These are phyloP conservation scores for Fagopyrum homotropicum DNA, from an alignment of 148 eudicot genomes.

Conservation along the genomic window DNA sequence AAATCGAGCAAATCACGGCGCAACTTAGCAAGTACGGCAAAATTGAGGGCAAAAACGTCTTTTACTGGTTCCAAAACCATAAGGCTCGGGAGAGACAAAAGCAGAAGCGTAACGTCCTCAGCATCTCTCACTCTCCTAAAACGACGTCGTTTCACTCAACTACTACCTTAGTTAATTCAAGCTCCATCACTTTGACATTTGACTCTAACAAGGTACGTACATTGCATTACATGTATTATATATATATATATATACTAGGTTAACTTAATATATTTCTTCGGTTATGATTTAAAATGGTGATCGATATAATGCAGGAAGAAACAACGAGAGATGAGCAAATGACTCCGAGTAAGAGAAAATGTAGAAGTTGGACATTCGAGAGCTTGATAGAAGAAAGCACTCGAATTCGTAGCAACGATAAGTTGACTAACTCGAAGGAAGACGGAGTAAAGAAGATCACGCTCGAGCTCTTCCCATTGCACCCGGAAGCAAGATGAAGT, in stretches of 20 bases:
- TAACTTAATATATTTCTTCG: neutral
- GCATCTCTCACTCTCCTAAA: slow-evolving; percentile 12
- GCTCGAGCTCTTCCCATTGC: slow-evolving; percentile 82
- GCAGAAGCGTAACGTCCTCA: slow-evolving; percentile 64
- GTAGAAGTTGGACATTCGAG: slow-evolving; percentile 60
- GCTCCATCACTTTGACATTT: slow-evolving; percentile 22
- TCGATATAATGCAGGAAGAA: slow-evolving; percentile 25
- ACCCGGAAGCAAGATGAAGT: slow-evolving; percentile 63
- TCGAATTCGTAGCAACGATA: neutral
- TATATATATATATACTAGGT: neutral
- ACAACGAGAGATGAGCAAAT: slow-evolving; percentile 26
- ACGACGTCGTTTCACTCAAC: slow-evolving; percentile 4
- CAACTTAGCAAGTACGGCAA: slow-evolving; percentile 69
- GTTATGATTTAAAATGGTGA: neutral
- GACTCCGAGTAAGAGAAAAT: slow-evolving; percentile 64
- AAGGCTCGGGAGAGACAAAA: slow-evolving; percentile 95
- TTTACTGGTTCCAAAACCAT: slow-evolving; percentile 95
- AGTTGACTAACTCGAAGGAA: slow-evolving; percentile 9
- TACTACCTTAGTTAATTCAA: slow-evolving; percentile 11
- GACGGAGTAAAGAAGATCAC: slow-evolving; percentile 45
- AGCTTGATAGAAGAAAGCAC: slow-evolving; percentile 23
- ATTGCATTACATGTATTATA: neutral
- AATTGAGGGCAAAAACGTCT: slow-evolving; percentile 94
- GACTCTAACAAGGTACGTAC: slow-evolving; percentile 34
- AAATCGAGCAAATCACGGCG: slow-evolving; percentile 76